phyloP scores from a whole-genome alignment of 331 rosid species.

The Rosa hybrid region DNA sequence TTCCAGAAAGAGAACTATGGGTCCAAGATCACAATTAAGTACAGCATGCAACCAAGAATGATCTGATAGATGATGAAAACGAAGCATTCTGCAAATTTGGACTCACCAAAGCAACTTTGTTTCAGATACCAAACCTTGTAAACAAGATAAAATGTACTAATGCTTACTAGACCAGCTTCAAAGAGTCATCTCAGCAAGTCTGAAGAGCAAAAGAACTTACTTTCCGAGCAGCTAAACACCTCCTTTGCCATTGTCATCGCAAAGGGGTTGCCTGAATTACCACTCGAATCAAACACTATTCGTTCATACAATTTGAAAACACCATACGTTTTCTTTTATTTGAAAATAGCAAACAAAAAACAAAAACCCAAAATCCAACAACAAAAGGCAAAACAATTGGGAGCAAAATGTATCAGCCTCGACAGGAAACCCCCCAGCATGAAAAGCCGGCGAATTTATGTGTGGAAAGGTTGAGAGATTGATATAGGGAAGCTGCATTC shows the following conservation, averaged over 20 bases:
- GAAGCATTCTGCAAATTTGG: not conserved
- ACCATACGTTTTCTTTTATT: accelerated
- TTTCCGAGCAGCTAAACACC: slow-evolving; percentile 82
- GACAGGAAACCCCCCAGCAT: slow-evolving; percentile 27
- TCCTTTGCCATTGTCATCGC: slow-evolving; percentile 38
- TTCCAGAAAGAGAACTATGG: no score
- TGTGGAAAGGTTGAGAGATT: slow-evolving; percentile 31
- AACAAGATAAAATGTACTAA: slow-evolving; percentile 36
- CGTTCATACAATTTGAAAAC: not conserved
- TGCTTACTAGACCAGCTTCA: slow-evolving; percentile 89
- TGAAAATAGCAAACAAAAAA: no score
- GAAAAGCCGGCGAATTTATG: slow-evolving; percentile 15
- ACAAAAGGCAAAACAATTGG: not conserved
- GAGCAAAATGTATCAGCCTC: slow-evolving; percentile 48
- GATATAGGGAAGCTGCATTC: slow-evolving; percentile 73
- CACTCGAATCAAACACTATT: slow-evolving; percentile 31
- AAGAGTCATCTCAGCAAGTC: slow-evolving; percentile 59
- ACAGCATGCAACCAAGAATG: no score
- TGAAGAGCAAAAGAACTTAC: slow-evolving; percentile 70
- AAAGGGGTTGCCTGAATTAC: slow-evolving; percentile 89
- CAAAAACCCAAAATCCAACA: not conserved
- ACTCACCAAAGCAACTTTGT: not conserved
- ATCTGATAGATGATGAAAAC: not conserved
- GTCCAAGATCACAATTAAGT: no score
- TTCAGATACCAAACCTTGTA: not conserved